Evolutionary conservation across 2,329 filamentous ascomycete species (phyloP), one percentile per base, ranked within the genome.

Genomic region (Aphanoascus verrucosus): DNA sequence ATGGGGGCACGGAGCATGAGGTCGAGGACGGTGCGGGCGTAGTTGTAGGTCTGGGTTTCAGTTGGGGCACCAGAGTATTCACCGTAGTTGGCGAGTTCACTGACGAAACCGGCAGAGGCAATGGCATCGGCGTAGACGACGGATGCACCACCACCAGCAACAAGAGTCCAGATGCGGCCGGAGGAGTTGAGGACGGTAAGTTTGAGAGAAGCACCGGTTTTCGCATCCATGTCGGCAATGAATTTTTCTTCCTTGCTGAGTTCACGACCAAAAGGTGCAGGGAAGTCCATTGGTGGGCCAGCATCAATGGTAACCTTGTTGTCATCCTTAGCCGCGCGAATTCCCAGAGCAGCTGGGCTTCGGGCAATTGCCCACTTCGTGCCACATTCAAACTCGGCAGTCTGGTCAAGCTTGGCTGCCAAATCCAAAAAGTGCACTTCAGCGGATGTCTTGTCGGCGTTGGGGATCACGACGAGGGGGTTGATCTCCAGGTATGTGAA

Each of bases 401-500:
- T 98, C 78, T 98, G 93, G 72, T 98, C 93, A 59, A 98, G 79
- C 83, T 98, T 98, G 70, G 93, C 93, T 65, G 93, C 93, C 70
- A 98, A 80, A 77, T 98, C 93, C 63, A 98, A 83, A 84, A 98
- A 98, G 82, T 96, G 82, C 52, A 98, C 93, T 41, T 89, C 85
- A 55, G 93, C 93, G 55, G 89, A 95, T 62, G 91, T 97, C 69
- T 81, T 86, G 65, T 90, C 84, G 62, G 81, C 85, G 73, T 97
- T 97, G 72, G 93, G 93, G 66, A 98, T 91, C 70, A 96, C 93
- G 58, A 98, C 93, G 60, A 98, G 79, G 63, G 93, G 93, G 83
- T 98, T 98, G 80, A 98, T 98, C 77, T 98, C 93, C 64, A 98
- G 88, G 79, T 98, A 98, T 68, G 93, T 97, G 82, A 98, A 98